Evolutionary conservation across 2,329 filamentous ascomycete species (phyloP), one percentile per base, ranked within the genome.

Genomic region (Helicocarpus griseus): DNA sequence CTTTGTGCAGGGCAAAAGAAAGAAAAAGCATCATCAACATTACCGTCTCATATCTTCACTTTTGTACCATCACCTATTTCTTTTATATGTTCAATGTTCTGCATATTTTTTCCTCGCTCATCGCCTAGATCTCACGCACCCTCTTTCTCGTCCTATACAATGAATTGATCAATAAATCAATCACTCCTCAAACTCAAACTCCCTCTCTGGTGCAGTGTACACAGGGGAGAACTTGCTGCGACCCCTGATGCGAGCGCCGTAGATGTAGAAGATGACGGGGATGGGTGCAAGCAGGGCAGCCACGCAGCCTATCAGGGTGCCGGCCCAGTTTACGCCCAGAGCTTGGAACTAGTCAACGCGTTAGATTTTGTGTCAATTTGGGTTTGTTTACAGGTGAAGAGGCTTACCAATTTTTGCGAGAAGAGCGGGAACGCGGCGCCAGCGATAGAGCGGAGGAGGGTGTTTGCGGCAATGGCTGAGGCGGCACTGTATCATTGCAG

Each of bases 381-480:
- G 1, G 21, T 46, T 28, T 48, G 26, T 29, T 19, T 41, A 14
- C 8, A 31, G 22, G 35, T 31, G 22, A 26, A 22, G 35, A 14
- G 29, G 21, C 51, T 24, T 57, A 61, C 60, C 63, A 67, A 64
- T 51, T 64, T 63, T 21, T 53, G 56, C n/a, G 58, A 54, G 52
- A 67, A 67, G 2, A 67, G 60, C 8, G 67, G 66, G 48, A 73
- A 72, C n/a, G 61, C 65, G 14, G 67, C 69, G 7, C 67, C 69
- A 8, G 66, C 61, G 19, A 69, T 53, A 9, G 68, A 72, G 29
- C 75, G 69, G 35, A 77, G 62, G 56, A 77, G 71, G 1, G 74
- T 76, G 53, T 77, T 76, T 26, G 73, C 74, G 8, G 73, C 71
- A 26, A 76, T 70, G 7, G 74, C 74, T 11, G 70, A 74, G 2